phyloP scores from a whole-genome alignment of 305 asterid species.

The Coffea humblotiana region DNA sequence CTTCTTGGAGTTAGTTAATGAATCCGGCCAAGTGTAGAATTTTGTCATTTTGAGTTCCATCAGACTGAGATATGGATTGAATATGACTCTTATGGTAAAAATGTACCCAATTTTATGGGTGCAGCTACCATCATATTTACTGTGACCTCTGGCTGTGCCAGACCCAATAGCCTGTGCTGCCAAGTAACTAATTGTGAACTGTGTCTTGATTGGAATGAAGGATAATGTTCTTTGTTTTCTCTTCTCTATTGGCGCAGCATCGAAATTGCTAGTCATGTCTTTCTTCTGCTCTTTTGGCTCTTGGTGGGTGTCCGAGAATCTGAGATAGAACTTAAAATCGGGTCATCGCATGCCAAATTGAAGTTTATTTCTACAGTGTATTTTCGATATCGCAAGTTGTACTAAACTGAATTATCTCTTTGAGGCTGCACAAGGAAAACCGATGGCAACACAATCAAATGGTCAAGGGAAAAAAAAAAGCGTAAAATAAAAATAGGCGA shows the following conservation, averaged over 20 bases:
- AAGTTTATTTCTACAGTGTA: no score
- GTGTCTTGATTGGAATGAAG: background rate
- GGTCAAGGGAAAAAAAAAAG: no score
- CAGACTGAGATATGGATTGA: conserved; percentile 3
- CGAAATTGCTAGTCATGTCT: no score
- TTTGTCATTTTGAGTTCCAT: conserved; percentile 10
- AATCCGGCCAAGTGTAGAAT: conserved; percentile 15
- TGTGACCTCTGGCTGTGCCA: background rate
- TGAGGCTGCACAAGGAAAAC: no score
- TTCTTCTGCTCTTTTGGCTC: no score
- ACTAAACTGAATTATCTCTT: no score
- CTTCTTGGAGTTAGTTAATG: background rate
- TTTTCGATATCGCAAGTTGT: no score
- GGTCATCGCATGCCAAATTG: no score
- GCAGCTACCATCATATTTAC: background rate
- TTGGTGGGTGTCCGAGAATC: no score
- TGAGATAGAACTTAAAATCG: no score
- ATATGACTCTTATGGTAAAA: conserved; percentile 14
- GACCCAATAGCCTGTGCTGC: background rate
- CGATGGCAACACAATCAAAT: no score
- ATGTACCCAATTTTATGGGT: conserved; percentile 10
- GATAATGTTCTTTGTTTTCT: background rate
- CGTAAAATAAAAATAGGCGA: no score
- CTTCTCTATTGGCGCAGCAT: background rate
- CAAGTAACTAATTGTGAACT: conserved; percentile 1